Evolutionary conservation across 192 early-diverging fungal species (phyloP), one percentile per base, ranked within the genome.

Genomic region (Backusella psychrophila): DNA sequence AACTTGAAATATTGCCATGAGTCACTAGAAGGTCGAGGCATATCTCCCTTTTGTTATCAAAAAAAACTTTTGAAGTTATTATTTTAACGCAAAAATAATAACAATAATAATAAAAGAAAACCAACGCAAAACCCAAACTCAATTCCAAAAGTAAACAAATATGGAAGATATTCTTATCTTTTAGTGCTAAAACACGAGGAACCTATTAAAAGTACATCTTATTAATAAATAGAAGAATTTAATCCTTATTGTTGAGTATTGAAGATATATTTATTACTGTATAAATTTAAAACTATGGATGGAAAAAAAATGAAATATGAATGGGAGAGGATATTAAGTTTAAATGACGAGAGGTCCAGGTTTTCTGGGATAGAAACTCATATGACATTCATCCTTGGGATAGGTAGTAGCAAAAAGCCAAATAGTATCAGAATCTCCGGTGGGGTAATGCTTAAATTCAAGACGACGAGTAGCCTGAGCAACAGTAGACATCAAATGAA

Each of bases 381-480:
- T 77, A 73, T 71, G 73, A 66, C 75, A 79, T 19, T 76, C 82
- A 75, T 83, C 82, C 23, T 66, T 44, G 42, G 82, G 82, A 72
- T 83, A 83, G 31, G 77, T 83, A 15, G 82, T 83, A 49, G 82
- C 82, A 72, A 83, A 83, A 19, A 83, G 77, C 42, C 75, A 78
- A 63, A 83, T 83, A 31, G 80, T 76, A 42, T 83, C 82, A 49
- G 78, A 80, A 29, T 80, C 68, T 41, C 77, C 72, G 4, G 82
- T 83, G 34, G 69, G 75, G 34, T 76, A 65, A 44, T 83, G 82
- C 9, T 69, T 78, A 73, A 76, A 83, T 41, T 80, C 73, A 33
- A 83, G 34, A 35, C 71, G 46, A 52, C 80, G 34, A n/a, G 75
- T 75, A 7, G 82, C 82, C 63, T 82, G 56, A 26, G 72, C 82